Conservation (phyloP, 2,329 filamentous ascomycete genomes). For the Elsinoe necatrix region DNA sequence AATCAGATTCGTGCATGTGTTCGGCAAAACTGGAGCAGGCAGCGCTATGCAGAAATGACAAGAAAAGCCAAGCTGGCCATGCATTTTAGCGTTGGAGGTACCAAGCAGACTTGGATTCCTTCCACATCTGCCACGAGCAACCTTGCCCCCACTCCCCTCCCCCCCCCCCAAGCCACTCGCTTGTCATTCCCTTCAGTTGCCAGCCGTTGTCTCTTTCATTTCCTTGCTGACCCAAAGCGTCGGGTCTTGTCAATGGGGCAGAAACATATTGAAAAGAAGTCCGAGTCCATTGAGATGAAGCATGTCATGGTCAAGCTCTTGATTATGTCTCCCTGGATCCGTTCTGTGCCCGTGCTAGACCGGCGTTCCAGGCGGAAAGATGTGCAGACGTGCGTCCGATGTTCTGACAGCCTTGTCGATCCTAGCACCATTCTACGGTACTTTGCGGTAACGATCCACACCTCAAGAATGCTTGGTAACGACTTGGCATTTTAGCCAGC, state of each 20-base stretch:
- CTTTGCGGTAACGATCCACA: slow-evolving; percentile 8
- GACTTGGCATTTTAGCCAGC: not conserved
- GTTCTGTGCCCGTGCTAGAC: not conserved
- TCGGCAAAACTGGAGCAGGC: not conserved
- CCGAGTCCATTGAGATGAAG: not conserved
- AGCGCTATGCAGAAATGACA: not conserved
- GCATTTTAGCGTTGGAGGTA: not conserved
- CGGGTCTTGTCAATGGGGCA: not conserved
- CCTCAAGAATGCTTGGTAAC: slow-evolving; percentile 1
- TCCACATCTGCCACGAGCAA: not conserved
- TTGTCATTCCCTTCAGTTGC: not conserved
- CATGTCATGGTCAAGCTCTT: not conserved
- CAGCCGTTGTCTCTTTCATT: not conserved
- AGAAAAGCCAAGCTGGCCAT: not conserved
- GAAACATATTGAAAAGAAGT: not conserved
- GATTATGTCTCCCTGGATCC: not conserved
- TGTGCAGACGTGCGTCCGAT: slow-evolving; percentile 3
- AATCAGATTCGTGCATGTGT: not conserved
- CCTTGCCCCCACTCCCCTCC: not conserved
- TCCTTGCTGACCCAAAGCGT: slow-evolving; percentile 4
- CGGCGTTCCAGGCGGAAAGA: slow-evolving; percentile 9
- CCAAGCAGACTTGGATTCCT: not conserved
- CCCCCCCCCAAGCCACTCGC: not conserved
- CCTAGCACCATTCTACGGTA: not conserved
- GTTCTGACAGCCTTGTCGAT: slow-evolving; percentile 12